phyloP scores from a whole-genome alignment of 345 rosid genomes.

The Dovyalis caffra region DNA sequence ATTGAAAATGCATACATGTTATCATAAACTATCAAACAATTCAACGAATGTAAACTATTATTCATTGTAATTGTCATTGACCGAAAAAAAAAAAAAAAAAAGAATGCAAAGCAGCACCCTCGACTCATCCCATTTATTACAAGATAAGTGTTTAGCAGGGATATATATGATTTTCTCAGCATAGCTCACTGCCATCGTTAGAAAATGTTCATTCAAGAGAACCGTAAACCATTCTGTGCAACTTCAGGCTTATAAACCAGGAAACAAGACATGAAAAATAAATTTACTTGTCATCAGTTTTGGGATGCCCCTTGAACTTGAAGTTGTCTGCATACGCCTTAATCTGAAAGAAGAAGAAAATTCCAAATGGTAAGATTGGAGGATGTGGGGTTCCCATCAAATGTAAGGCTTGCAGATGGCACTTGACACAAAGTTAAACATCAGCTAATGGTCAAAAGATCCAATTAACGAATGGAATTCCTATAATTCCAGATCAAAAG shows the following conservation, averaged over 20 bases:
- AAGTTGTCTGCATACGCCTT: slow-evolving; percentile 33
- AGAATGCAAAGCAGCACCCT: not conserved
- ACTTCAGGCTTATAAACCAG: slow-evolving; percentile 3
- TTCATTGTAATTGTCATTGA: not conserved
- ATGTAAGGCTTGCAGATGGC: not conserved
- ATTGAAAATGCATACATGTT: not conserved
- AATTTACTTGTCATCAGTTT: slow-evolving; percentile 36
- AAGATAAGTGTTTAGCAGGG: not conserved
- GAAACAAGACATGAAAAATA: not conserved
- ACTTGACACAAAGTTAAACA: not conserved
- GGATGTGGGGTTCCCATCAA: no score
- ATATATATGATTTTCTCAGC: not conserved
- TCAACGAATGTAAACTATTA: not conserved
- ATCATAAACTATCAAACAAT: not conserved
- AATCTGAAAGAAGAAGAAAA: slow-evolving; percentile 18
- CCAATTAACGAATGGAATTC: not conserved
- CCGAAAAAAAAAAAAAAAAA: not conserved
- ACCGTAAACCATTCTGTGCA: slow-evolving; percentile 8
- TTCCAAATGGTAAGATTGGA: not conserved
- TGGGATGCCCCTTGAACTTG: slow-evolving; percentile 29
- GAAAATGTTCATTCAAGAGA: slow-evolving; percentile 18
- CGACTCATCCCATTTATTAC: slow-evolving; percentile 13
- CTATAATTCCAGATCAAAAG: not conserved
- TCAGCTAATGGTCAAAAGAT: not conserved
- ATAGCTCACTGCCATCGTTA: slow-evolving; percentile 2